Conservation (phyloP, 805 yeast species). For the Pichia membranifaciens region DNA sequence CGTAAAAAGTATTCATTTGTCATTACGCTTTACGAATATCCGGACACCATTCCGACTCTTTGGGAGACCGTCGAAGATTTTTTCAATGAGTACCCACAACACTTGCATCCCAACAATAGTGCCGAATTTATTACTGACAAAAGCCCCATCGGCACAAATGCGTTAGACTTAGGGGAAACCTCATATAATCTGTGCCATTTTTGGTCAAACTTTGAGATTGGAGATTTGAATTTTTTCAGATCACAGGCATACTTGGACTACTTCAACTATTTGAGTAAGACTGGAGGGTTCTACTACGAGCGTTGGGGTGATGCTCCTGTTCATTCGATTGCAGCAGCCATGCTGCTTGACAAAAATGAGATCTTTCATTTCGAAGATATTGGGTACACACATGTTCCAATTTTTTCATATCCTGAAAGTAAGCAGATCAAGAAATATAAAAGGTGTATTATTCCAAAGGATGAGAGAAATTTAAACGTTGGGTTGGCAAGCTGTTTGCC, state of each 20-base stretch:
- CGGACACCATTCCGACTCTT: conserved; percentile 77
- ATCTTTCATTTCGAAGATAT: conserved; percentile 76
- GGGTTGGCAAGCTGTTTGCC: conserved; percentile 55
- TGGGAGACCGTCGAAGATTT: conserved; percentile 73
- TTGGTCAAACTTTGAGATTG: conserved; percentile 86
- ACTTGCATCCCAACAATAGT: conserved; percentile 59
- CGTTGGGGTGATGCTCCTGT: conserved; percentile 97
- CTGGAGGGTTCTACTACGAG: conserved; percentile 79
- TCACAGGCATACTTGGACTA: conserved; percentile 54
- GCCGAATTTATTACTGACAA: conserved; percentile 52
- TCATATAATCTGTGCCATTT: conserved; percentile 76
- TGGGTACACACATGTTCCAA: conserved; percentile 75
- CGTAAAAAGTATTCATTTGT: conserved; percentile 84
- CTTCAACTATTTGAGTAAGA: conserved; percentile 57
- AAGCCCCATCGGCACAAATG: conserved; percentile 40
- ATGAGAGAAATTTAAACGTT: conserved; percentile 38
- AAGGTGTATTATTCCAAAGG: conserved; percentile 45
- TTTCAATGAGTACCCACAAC: conserved; percentile 50
- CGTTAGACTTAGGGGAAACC: conserved; percentile 24
- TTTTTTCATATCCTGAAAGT: conserved; percentile 55
- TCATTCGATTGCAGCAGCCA: conserved; percentile 63
- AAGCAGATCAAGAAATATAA: conserved; percentile 43
- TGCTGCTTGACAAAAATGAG: conserved; percentile 53
- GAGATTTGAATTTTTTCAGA: conserved; percentile 63
- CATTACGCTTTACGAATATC: conserved; percentile 74